A percentile compares a stretch with the other conserved stretches of the same genome.
Evolutionary conservation across 2,329 filamentous ascomycete genomes (phyloP).

Genomic region (Fusarium ambrosium): DNA sequence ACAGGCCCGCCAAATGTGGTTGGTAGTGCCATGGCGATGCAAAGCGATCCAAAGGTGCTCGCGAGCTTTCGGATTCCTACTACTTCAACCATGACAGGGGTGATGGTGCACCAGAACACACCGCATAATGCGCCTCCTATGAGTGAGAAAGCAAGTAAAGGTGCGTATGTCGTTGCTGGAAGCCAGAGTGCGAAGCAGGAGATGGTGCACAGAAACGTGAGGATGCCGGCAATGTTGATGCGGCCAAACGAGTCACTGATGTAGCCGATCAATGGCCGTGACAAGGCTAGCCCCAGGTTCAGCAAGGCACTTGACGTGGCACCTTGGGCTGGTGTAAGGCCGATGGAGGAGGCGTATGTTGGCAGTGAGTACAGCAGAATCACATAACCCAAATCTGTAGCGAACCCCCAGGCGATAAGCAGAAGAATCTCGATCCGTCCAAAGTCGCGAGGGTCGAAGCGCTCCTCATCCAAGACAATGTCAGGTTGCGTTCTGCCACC

Average conservation of each 20-base stretch:
- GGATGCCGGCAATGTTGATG: neutral
- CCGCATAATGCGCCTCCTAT: neutral
- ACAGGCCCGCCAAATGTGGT: neutral
- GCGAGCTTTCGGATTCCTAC: neutral
- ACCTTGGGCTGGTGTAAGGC: neutral
- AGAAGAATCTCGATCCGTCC: neutral
- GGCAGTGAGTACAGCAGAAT: neutral
- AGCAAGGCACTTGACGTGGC: neutral
- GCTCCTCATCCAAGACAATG: neutral
- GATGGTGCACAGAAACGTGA: neutral
- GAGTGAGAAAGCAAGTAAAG: neutral
- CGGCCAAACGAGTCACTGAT: neutral
- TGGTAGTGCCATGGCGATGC: neutral
- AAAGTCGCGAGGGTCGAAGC: neutral
- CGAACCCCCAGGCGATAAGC: neutral
- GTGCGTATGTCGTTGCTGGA: neutral
- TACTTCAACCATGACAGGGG: neutral
- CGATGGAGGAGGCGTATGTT: neutral
- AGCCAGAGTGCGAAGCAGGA: neutral
- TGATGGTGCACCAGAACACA: neutral
- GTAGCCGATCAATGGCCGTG: neutral
- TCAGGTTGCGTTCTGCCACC: neutral
- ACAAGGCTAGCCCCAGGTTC: neutral
- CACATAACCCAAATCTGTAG: neutral
- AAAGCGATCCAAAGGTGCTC: neutral